phyloP scores from a whole-genome alignment of 768 basidiomycete species.

The Multifurca ochricompacta region DNA sequence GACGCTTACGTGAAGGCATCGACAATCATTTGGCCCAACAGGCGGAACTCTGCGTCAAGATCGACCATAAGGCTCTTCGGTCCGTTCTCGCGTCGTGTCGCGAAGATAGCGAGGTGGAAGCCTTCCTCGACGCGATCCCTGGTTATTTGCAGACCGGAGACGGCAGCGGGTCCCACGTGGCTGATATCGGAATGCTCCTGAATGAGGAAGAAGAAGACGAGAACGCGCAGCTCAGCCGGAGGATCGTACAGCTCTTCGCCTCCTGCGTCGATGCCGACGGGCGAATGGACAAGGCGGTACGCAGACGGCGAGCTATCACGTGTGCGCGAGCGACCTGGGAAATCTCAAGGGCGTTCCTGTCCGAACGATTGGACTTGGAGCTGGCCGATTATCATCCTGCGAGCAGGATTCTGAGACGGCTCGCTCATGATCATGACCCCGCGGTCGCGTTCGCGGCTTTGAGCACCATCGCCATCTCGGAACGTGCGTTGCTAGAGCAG shows the following conservation, averaged over 20 bases:
- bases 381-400: too few relatives aligned
- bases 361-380: too few relatives aligned
- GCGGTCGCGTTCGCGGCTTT: constrained; percentile 4
- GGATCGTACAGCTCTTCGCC: neutral
- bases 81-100: neutral
- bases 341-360: too few relatives aligned
- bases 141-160: neutral
- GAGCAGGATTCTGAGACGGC: too few relatives aligned
- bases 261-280: constrained; percentile 3
- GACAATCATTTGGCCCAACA: neutral
- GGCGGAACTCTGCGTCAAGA: too few relatives aligned
- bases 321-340: constrained; percentile 10
- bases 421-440: too few relatives aligned
- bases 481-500: neutral
- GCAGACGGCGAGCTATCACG: constrained; percentile 5
- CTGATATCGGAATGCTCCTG: constrained; percentile 4
- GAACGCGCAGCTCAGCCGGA: neutral
- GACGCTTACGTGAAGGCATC: neutral
- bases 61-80: neutral
- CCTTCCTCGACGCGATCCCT: neutral
- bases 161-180: too few relatives aligned
- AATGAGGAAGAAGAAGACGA: too few relatives aligned
- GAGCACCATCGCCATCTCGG: neutral
- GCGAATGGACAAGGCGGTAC: neutral
- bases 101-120: neutral